phyloP scores from a whole-genome alignment of 179 eudicot genomes.

The Silene noctiflora region DNA sequence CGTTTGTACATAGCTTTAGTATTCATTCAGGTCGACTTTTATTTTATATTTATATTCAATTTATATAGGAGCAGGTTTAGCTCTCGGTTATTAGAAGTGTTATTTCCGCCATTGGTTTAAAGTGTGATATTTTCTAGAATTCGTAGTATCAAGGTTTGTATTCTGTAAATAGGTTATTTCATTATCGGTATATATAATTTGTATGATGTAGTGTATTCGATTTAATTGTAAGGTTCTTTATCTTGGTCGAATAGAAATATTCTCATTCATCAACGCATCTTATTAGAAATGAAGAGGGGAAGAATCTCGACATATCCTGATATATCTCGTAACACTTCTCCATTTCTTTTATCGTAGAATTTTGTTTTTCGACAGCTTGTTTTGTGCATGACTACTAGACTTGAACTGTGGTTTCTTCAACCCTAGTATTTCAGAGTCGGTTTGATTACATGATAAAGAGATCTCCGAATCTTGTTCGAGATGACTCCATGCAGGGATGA shows the following conservation, averaged over 20 bases:
- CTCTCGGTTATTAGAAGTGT: slow-evolving; percentile 17
- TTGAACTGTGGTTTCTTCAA: too few relatives aligned
- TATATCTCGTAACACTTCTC: too few relatives aligned
- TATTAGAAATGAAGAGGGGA: too few relatives aligned
- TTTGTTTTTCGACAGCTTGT: neutral
- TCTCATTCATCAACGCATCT: too few relatives aligned
- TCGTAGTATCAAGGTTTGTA: slow-evolving; percentile 16
- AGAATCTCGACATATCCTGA: too few relatives aligned
- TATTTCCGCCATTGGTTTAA: slow-evolving; percentile 18
- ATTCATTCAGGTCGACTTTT: slow-evolving; percentile 31
- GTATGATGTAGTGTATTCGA: too few relatives aligned
- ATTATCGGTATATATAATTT: neutral
- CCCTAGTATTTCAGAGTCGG: too few relatives aligned
- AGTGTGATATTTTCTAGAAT: slow-evolving; percentile 28
- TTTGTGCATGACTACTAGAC: neutral
- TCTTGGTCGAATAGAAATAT: too few relatives aligned
- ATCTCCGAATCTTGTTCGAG: too few relatives aligned
- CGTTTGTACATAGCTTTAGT: slow-evolving; percentile 59
- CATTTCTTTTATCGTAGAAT: neutral
- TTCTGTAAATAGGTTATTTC: slow-evolving; percentile 27
- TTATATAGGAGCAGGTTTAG: slow-evolving; percentile 17
- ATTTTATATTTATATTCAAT: slow-evolving; percentile 25
- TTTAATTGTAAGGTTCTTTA: too few relatives aligned
- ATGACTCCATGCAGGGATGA: too few relatives aligned
- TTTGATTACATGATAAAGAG: too few relatives aligned